A percentile compares a stretch with the other conserved stretches of the same genome.
Conservation (phyloP, 2,329 filamentous ascomycete species). For the Phoma sp. region DNA sequence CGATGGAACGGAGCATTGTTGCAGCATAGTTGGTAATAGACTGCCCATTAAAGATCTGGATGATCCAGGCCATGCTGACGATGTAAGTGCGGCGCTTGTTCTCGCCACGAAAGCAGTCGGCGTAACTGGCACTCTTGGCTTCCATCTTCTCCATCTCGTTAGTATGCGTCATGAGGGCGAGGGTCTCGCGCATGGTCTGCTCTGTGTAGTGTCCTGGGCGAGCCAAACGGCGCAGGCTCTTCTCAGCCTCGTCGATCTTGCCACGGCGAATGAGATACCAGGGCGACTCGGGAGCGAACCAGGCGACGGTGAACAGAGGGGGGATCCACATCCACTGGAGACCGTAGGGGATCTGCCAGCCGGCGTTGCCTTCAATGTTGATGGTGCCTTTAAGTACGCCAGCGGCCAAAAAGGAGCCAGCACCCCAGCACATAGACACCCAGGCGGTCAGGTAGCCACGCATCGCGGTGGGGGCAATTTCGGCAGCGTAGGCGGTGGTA, state of each 20-base stretch:
- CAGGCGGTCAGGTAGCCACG: slow-evolving; percentile 63
- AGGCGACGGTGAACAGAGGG: slow-evolving; percentile 67
- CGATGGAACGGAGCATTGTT: slow-evolving; percentile 47
- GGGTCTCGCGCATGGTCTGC: slow-evolving; percentile 59
- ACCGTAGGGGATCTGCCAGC: slow-evolving; percentile 68
- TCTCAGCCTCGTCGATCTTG: slow-evolving; percentile 64
- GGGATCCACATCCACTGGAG: slow-evolving; percentile 77
- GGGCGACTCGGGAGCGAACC: slow-evolving; percentile 70
- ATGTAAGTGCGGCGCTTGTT: slow-evolving; percentile 78
- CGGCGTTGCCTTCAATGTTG: slow-evolving; percentile 60
- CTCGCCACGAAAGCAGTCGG: slow-evolving; percentile 80
- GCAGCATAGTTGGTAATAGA: slow-evolving; percentile 37
- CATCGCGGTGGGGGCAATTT: slow-evolving; percentile 57
- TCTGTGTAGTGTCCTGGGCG: slow-evolving; percentile 63
- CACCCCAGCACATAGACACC: slow-evolving; percentile 74
- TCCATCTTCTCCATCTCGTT: slow-evolving; percentile 76
- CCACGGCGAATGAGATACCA: slow-evolving; percentile 74
- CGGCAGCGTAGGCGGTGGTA: slow-evolving; percentile 69
- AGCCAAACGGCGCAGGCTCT: slow-evolving; percentile 60
- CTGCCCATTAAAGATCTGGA: slow-evolving; percentile 44
- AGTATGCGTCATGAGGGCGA: slow-evolving; percentile 85
- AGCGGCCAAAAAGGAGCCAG: slow-evolving; percentile 72
- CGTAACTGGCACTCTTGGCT: slow-evolving; percentile 68
- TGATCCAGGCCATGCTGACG: slow-evolving; percentile 55
- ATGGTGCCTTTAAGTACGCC: slow-evolving; percentile 64